Evolutionary conservation across 2,329 filamentous ascomycete species (phyloP).

Genomic region (Byssochlamys sp.): DNA sequence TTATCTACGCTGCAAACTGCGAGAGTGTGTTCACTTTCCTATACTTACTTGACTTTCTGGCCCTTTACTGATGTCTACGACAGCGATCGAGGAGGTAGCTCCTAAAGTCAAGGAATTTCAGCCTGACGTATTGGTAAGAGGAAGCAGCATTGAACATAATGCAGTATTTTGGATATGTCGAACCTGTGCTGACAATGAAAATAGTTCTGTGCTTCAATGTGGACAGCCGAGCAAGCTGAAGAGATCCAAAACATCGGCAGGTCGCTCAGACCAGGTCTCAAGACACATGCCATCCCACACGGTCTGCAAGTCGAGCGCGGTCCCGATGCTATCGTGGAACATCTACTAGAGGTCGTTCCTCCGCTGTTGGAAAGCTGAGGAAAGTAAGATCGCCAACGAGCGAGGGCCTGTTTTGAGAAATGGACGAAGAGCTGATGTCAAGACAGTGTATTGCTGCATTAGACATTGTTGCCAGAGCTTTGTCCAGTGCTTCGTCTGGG

Average conservation of each 20-base stretch:
- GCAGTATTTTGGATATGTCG: background rate
- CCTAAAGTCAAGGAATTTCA: constrained; percentile 43
- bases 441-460: background rate
- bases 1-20: constrained; percentile 54
- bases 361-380: constrained; percentile 24
- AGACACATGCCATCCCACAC: constrained; percentile 33
- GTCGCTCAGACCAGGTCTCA: constrained; percentile 29
- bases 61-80: background rate
- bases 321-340: constrained; percentile 35
- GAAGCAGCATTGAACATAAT: constrained; percentile 1
- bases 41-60: constrained; percentile 1
- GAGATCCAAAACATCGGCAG: constrained; percentile 30
- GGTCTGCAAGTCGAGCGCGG: constrained; percentile 35
- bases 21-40: constrained; percentile 38
- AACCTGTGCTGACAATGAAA: background rate
- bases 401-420: background rate
- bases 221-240: constrained; percentile 35
- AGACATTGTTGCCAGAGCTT: background rate
- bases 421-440: background rate
- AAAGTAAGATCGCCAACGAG: background rate
- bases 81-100: constrained; percentile 47
- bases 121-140: constrained; percentile 47
- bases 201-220: constrained; percentile 55
- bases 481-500: no score
- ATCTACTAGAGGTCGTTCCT: constrained; percentile 33